Conservation (phyloP, 2,329 filamentous ascomycete species). For the Chrysoporthe austroafricana region DNA sequence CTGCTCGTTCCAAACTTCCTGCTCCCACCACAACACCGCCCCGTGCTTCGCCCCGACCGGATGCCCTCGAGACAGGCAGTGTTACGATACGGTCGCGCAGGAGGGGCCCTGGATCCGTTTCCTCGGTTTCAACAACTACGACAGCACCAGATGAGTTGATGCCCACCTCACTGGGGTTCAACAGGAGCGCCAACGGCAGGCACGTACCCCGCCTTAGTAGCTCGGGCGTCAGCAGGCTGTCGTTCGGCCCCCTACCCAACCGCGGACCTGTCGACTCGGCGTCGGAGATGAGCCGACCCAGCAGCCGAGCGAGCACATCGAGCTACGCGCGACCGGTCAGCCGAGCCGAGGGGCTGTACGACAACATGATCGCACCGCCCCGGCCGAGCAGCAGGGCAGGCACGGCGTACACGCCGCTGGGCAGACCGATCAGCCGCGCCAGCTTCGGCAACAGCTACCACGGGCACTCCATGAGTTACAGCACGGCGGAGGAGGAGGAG, state of each 20-base stretch:
- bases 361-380: constrained; percentile 51
- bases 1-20: constrained; percentile 87
- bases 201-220: constrained; percentile 64
- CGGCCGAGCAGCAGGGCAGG: constrained; percentile 67
- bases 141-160: constrained; percentile 52
- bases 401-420: constrained; percentile 64
- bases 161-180: constrained; percentile 46
- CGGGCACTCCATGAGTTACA: constrained; percentile 60
- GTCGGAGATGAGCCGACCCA: constrained; percentile 64
- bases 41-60: constrained; percentile 72
- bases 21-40: constrained; percentile 79
- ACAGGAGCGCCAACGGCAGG: constrained; percentile 40
- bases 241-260: constrained; percentile 63
- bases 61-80: constrained; percentile 42
- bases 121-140: constrained; percentile 49
- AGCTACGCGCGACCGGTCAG: constrained; percentile 59
- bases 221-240: constrained; percentile 65
- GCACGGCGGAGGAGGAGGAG: constrained; percentile 55
- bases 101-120: constrained; percentile 62
- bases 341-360: constrained; percentile 47
- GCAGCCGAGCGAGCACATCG: constrained; percentile 70
- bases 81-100: constrained; percentile 72
- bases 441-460: constrained; percentile 69
- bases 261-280: constrained; percentile 50
- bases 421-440: constrained; percentile 65